Percentiles rank a stretch among this genome's conserved stretches.
These are phyloP conservation scores for Cercospora sojina DNA, from an alignment of 2,329 filamentous ascomycete species.

Conservation along the genomic window DNA sequence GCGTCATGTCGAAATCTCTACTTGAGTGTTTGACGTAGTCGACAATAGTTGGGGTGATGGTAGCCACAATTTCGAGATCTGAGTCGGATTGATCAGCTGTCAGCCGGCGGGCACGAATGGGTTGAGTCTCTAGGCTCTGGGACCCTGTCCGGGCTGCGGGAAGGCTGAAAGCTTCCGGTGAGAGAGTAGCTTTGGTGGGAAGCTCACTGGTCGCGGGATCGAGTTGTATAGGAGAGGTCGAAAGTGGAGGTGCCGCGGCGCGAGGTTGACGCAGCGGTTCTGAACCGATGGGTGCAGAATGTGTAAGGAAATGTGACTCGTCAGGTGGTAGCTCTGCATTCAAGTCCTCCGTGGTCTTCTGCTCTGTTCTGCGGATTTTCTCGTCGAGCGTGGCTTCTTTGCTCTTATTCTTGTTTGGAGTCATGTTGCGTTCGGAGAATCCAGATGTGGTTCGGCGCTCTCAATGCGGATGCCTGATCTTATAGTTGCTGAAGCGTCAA, in stretches of 20 bases:
- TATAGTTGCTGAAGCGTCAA: neutral
- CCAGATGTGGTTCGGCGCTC: too few species aligned
- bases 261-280: too few species aligned
- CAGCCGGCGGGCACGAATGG: neutral
- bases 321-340: neutral
- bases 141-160: neutral
- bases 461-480: too few species aligned
- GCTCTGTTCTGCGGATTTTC: neutral
- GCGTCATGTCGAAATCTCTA: neutral
- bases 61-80: neutral
- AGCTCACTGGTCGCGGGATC: neutral
- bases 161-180: neutral
- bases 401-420: too few species aligned
- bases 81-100: neutral
- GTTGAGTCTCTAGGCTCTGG: too few species aligned
- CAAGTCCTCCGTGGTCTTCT: neutral
- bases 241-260: neutral
- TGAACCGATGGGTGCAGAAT: too few species aligned
- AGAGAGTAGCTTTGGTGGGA: neutral
- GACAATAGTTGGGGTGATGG: neutral
- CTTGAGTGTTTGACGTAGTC: neutral
- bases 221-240: neutral
- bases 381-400: too few species aligned
- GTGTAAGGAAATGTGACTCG: neutral
- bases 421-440: too few species aligned